These are phyloP conservation scores for Xylariaceae sp. DNA, from an alignment of 2,329 filamentous ascomycete species.

Conservation along the genomic window DNA sequence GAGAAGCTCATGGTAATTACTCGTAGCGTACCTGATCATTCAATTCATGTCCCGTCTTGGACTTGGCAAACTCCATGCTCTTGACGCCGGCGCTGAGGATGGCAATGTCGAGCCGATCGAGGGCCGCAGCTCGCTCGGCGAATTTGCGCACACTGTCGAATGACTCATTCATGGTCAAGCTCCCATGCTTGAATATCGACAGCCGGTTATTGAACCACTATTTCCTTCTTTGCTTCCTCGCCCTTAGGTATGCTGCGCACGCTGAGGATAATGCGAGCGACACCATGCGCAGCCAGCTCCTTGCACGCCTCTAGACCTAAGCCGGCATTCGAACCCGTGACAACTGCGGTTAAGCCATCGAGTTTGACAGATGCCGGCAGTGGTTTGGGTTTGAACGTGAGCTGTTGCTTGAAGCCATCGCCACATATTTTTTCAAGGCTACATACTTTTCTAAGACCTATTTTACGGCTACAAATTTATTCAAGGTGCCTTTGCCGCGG, in stretches of 20 bases:
- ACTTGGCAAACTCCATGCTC: neutral
- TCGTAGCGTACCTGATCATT: slow-evolving; percentile 8
- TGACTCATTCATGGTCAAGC: slow-evolving; percentile 10
- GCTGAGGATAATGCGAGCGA: slow-evolving; percentile 13
- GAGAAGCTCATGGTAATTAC: neutral
- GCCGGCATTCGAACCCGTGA: slow-evolving; percentile 15
- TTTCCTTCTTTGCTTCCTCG: neutral
- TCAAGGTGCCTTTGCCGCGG: no score
- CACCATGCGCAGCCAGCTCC: slow-evolving; percentile 10
- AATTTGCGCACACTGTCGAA: slow-evolving; percentile 6
- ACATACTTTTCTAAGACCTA: no score
- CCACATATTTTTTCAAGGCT: no score
- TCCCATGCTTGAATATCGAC: slow-evolving; percentile 7
- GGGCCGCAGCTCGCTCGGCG: neutral
- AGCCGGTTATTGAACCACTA: neutral
- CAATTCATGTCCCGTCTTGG: slow-evolving; percentile 10
- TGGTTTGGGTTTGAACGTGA: slow-evolving; percentile 9
- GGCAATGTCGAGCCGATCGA: slow-evolving; percentile 10
- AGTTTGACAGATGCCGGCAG: neutral
- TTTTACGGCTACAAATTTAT: no score
- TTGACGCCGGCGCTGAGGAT: slow-evolving; percentile 12
- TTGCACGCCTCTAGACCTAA: slow-evolving; percentile 15
- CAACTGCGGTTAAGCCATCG: slow-evolving; percentile 8
- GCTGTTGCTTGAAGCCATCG: no score
- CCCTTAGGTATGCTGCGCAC: slow-evolving; percentile 6